Evolutionary conservation across 345 rosid species (phyloP), one percentile per base, ranked within the genome.

Genomic region (Moricandia arvensis): DNA sequence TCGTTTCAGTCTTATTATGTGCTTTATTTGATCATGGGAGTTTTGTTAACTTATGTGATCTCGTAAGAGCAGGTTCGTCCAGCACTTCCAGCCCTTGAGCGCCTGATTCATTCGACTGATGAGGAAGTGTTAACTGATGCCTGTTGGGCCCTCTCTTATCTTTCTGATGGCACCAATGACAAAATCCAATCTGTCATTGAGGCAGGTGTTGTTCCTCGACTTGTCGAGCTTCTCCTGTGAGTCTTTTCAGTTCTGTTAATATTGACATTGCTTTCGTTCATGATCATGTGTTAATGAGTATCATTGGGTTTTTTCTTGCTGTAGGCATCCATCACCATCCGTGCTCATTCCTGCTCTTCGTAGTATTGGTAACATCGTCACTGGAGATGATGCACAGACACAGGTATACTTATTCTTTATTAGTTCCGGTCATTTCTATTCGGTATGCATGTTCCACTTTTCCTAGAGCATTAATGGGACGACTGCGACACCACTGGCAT

Each of bases 81-180:
- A n/a, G 96, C 97, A 13, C 91, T 95, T 69, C 98, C 99, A 16
- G 89, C 96, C 7, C 93, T 92, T 63, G 90, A 84, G 29, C 96
- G 82, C 9, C 87, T 95, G 66, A 82, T 95, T 66, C 91, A 92
- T 82, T 92, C 97, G 2, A 89, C 80, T 69, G 99, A 95, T 72
- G 99, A 95, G 74, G 99, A 95, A 86, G 99, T 95, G 68, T 81
- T 95, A 77, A 92, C 97, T 2, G 99, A 92, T 82, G 94, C 98
- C 31, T 95, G 99, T 71, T 95, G 99, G 99, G 98, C 98, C 7
- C 91, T 95, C 34, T 95, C 97, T 5, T 95, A 92, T 78, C 90
- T 95, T 34, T 92, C 97, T 69, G 98, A 95, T 85, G 99, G 99
- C 27, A 89, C 93, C 27, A 95, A 95, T 83, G 99, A 92, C 82